Base-by-base conservation (phyloP, 371 early-diverging fungal species). In the Saksenaea oblongispora region DNA sequence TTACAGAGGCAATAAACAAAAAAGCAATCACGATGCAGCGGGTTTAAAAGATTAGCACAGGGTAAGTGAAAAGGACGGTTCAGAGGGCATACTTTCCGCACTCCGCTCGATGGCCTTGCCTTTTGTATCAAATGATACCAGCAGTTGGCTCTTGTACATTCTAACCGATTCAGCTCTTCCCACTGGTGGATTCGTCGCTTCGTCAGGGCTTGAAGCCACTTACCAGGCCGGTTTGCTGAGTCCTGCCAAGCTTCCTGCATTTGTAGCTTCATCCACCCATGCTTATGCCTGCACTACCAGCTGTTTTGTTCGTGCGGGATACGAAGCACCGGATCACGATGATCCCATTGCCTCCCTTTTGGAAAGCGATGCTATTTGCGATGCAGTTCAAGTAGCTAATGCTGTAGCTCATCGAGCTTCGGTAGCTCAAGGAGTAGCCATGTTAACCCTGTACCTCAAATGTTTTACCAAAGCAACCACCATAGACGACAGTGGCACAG, bases 101-200 rank as follows among this genome's bases (percentile, higher is more conserved):
- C 31, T 31, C 31, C 31, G 31, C 36, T 60, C 42, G 14, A 70
- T 70, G 66, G 57, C 58, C 57, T 15, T 60, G 14, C 72, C 72
- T 14, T 80, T 80, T 63, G 67, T 69, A 13, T 80, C 80, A 1
- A 73, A 69, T 60, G 74, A 76, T 35, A 78, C 79, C 5, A 78
- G 79, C 61, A 77, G 82, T 35, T 94, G 93, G 93, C 77, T 93
- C 3, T 83, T 93, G 2, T 91, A 90, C 79, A 87, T 92, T 66
- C 74, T 96, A 26, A 87, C 93, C 9, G 96, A 96, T 80, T 95
- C 95, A 5, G 93, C 94, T 14, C 83, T 96, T 13, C 96, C 96
- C 0, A 95, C 94, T 0, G 95, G 96, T 24, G 93, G 93, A 0
- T 93, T 93, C 66, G 91, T 93, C 9, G 88, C 92, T 39, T 93